Base-by-base conservation (phyloP, 352 stramenopile genomes). In the Phytophthora ramorum region DNA sequence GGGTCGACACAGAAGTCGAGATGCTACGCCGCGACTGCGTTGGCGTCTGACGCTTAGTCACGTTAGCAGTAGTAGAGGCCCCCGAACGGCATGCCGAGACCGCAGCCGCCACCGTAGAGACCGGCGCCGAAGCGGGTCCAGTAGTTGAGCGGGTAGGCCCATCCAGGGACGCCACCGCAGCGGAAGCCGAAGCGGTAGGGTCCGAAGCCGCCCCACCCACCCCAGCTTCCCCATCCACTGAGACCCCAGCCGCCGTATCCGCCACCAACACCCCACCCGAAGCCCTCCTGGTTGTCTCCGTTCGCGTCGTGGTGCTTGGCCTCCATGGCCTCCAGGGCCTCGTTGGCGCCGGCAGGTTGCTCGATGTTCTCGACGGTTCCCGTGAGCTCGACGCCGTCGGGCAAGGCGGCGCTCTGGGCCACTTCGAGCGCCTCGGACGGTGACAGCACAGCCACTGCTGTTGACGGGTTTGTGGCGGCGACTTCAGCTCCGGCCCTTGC, bases 121-220 rank as follows among this genome's bases (percentile, higher is more conserved):
- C 43, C 51, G 16, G 52, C 41, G 16, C 61, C 61, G 52, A 63
- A 71, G 30, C 47, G 24, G 46, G 73, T 76, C 69, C 69, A 76
- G 63, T 73, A 76, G n/a, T 35, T 6, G 26, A 32, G 26, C 26
- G 26, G 26, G 26, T 32, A 32, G 26, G 26, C 26, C 26, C 26
- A 32, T 1, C 69, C 69, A 20, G 32, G 10, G 16, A 62, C 10
- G 3, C 63, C 68, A 14, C 57, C 44, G 34, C 53, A 73, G 10
- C 17, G 34, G 58, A 61, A 73, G 32, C 66, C 54, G 49, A 63
- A 71, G 67, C n/a, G 97, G 96, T 51, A 98, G 98, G 68, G 96
- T 73, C 7, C 98, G 98, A 73, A 48, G 40, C 51, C 49, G 6
- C 49, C 49, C 49, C 49, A 48, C 16, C 51, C 49, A 14, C 49